Evolutionary conservation across 495 filamentous ascomycete genomes (phyloP).

Genomic region (Cercophora sp.): DNA sequence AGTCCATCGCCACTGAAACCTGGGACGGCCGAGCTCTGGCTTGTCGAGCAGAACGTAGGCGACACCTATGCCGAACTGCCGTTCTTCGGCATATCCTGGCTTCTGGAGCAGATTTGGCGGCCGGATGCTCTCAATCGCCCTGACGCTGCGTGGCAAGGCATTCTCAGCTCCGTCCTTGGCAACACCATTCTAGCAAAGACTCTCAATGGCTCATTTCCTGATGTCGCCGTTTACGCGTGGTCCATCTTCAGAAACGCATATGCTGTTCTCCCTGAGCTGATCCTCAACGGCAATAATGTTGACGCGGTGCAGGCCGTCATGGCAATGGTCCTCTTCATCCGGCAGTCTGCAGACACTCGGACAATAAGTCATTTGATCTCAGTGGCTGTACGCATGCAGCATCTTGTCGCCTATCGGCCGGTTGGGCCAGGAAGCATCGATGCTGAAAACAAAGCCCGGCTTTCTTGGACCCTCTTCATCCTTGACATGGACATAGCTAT

Average conservation of each 20-base stretch:
- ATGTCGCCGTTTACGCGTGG: neutral
- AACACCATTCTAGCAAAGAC: neutral
- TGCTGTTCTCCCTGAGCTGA: conserved; percentile 8
- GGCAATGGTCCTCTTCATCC: conserved; percentile 1
- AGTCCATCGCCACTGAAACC: neutral
- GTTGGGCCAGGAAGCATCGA: neutral
- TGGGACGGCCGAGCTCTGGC: neutral
- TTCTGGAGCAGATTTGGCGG: neutral
- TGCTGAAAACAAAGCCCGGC: neutral
- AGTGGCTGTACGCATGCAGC: neutral
- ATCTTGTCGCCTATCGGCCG: neutral
- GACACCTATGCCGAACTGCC: neutral
- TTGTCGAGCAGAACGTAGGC: neutral
- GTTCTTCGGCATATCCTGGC: neutral
- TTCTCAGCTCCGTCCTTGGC: conserved; percentile 2
- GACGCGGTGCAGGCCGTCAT: neutral
- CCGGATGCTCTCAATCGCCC: neutral
- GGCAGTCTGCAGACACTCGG: neutral
- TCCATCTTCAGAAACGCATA: conserved; percentile 6
- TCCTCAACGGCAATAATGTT: neutral
- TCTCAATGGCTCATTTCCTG: neutral
- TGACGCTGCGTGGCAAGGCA: conserved; percentile 1
- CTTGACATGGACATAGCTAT: neutral
- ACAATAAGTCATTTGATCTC: neutral
- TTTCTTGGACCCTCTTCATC: conserved; percentile 1